Conservation (phyloP, 257 asterid species). For the Solanum arcanum region DNA sequence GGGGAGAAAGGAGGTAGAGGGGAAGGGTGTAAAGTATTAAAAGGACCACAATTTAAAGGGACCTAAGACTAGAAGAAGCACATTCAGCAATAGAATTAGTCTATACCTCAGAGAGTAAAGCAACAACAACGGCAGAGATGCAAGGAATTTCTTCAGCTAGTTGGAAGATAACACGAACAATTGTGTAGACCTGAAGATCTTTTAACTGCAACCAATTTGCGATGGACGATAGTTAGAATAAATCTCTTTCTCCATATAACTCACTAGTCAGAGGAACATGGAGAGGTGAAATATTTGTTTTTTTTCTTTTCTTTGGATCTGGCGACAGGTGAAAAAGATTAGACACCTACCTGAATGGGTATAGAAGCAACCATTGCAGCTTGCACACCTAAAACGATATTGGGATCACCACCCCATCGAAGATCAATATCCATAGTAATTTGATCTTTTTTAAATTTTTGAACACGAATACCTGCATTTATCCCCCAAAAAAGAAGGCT, state of each 20-base stretch:
- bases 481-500: not conserved
- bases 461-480: conserved; percentile 89
- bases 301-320: not conserved
- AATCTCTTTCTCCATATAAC: not conserved
- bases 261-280: not conserved
- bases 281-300: not conserved
- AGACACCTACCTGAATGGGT: conserved; percentile 74
- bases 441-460: conserved; percentile 90
- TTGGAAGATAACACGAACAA: conserved; percentile 92
- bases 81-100: not conserved
- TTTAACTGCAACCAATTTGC: conserved; percentile 53
- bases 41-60: not conserved
- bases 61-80: not conserved
- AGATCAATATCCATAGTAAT: conserved; percentile 96
- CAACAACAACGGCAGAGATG: conserved; percentile 96
- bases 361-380: conserved; percentile 86
- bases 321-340: not conserved
- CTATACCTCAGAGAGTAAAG: conserved; percentile 91
- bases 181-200: conserved; percentile 91
- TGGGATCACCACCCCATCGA: conserved; percentile 99
- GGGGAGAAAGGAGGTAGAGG: not conserved
- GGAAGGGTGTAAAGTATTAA: not conserved
- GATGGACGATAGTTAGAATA: not conserved
- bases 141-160: conserved; percentile 95
- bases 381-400: conserved; percentile 78